A percentile compares a stretch with the other conserved stretches of the same genome.
These are phyloP conservation scores for Anthracocystis walkeri DNA, from an alignment of 1,284 basidiomycete genomes.

Conservation along the genomic window DNA sequence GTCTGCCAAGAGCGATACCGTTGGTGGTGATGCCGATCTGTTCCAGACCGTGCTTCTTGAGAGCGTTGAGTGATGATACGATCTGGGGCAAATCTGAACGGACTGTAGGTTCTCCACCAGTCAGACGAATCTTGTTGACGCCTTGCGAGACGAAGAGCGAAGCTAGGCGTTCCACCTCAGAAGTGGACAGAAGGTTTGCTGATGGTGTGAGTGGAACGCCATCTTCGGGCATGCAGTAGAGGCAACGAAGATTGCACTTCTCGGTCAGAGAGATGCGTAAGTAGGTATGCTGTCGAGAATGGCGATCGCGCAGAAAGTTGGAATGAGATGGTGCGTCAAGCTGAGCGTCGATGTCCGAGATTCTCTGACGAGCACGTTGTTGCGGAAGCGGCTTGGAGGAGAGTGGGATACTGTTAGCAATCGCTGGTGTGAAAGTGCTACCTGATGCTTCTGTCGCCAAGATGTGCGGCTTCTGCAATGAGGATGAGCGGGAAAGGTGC, in stretches of 20 bases:
- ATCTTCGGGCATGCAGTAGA: conserved; percentile 89
- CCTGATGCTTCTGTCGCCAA: not conserved
- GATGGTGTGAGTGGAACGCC: conserved; percentile 81
- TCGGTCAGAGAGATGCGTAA: conserved; percentile 87
- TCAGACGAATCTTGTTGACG: conserved; percentile 85
- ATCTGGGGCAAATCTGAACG: conserved; percentile 81
- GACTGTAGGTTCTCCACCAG: conserved; percentile 88
- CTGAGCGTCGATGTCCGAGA: conserved; percentile 37
- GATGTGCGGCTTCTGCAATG: conserved; percentile 13
- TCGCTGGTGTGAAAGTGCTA: not conserved
- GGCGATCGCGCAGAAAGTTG: conserved; percentile 49
- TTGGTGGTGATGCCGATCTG: conserved; percentile 89
- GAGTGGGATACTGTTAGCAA: conserved; percentile 2
- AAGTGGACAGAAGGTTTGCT: conserved; percentile 78
- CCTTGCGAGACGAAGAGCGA: conserved; percentile 81
- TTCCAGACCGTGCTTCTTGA: conserved; percentile 74
- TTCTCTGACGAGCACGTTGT: conserved; percentile 31
- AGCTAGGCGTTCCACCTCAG: conserved; percentile 79
- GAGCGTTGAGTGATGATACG: conserved; percentile 70
- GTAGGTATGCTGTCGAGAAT: conserved; percentile 76
- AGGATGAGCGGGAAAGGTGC: conserved; percentile 11
- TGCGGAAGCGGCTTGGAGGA: conserved; percentile 4
- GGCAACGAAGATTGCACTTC: conserved; percentile 86
- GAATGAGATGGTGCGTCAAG: conserved; percentile 22
- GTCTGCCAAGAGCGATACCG: conserved; percentile 78